Conservation (phyloP, 495 filamentous ascomycete species). For the Ascobolus immersus region DNA sequence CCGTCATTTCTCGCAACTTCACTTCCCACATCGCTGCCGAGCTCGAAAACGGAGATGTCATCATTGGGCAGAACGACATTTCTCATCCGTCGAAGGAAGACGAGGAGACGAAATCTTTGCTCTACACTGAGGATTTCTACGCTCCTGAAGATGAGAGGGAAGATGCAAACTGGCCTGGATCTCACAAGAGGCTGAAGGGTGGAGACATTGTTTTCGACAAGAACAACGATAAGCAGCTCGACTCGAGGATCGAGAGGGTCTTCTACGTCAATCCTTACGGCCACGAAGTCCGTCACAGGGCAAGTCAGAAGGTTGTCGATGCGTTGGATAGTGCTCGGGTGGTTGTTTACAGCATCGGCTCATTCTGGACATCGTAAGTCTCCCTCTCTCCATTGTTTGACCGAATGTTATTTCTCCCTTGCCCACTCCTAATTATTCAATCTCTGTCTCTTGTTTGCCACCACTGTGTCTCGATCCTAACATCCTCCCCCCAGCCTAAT, state of each 20-base stretch:
- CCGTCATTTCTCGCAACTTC: conserved; percentile 82
- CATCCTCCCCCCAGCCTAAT: conserved; percentile 15
- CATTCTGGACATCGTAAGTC: conserved; percentile 37
- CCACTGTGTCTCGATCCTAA: neutral
- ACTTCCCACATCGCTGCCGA: conserved; percentile 78
- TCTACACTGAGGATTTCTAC: too few relatives aligned
- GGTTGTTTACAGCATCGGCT: conserved; percentile 76
- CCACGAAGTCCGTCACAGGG: conserved; percentile 53
- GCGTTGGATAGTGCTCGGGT: conserved; percentile 34
- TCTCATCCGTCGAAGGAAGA: conserved; percentile 65
- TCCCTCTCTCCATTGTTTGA: too few relatives aligned
- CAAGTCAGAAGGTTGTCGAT: conserved; percentile 53
- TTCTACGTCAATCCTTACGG: conserved; percentile 98
- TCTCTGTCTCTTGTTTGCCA: neutral
- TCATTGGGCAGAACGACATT: conserved; percentile 80
- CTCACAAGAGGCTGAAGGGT: conserved; percentile 48
- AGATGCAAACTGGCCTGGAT: conserved; percentile 73
- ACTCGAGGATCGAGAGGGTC: conserved; percentile 50
- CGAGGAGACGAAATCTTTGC: too few relatives aligned
- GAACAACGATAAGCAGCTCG: conserved; percentile 38
- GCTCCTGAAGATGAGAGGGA: conserved; percentile 20
- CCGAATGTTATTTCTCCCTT: neutral
- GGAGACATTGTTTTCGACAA: conserved; percentile 65
- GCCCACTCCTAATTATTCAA: neutral
- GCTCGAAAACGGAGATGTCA: conserved; percentile 46